Evolutionary conservation across 2,329 filamentous ascomycete species (phyloP).

Genomic region (Cytospora leucostoma): DNA sequence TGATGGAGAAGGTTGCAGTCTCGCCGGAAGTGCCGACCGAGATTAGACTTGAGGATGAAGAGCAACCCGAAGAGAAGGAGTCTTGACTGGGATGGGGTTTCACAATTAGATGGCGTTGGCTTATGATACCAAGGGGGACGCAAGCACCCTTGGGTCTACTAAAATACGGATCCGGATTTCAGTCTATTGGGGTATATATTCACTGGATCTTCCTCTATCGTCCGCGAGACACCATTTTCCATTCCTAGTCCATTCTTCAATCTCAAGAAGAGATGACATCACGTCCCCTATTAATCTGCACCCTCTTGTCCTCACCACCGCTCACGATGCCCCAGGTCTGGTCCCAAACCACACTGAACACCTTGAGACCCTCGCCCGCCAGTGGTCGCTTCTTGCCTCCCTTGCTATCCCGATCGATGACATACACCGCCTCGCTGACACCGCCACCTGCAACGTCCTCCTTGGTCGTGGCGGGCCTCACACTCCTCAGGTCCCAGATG

Average conservation of each 20-base stretch:
- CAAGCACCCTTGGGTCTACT: constrained; percentile 4
- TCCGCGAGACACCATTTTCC: constrained; percentile 4
- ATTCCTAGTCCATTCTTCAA: neutral
- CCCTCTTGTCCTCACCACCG: constrained; percentile 87
- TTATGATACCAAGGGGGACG: constrained; percentile 18
- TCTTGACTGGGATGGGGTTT: neutral
- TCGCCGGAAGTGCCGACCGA: neutral
- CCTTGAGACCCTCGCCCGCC: constrained; percentile 83
- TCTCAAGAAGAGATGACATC: constrained; percentile 46
- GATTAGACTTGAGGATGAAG: neutral
- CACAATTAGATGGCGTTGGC: neutral
- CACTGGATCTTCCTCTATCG: constrained; percentile 13
- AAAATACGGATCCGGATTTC: constrained; percentile 7
- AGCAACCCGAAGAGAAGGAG: neutral
- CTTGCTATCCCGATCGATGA: constrained; percentile 73
- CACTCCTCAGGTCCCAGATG: constrained; percentile 87
- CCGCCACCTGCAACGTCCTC: constrained; percentile 58
- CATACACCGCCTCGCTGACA: constrained; percentile 73
- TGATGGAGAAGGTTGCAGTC: constrained; percentile 25
- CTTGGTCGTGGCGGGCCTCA: constrained; percentile 60
- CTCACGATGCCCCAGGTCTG: constrained; percentile 84
- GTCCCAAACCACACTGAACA: constrained; percentile 88
- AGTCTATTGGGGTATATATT: constrained; percentile 33
- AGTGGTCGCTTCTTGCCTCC: constrained; percentile 64
- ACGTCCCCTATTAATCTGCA: constrained; percentile 82